Base-by-base conservation (phyloP, 1,284 basidiomycete species). In the Leccinum solheimii region DNA sequence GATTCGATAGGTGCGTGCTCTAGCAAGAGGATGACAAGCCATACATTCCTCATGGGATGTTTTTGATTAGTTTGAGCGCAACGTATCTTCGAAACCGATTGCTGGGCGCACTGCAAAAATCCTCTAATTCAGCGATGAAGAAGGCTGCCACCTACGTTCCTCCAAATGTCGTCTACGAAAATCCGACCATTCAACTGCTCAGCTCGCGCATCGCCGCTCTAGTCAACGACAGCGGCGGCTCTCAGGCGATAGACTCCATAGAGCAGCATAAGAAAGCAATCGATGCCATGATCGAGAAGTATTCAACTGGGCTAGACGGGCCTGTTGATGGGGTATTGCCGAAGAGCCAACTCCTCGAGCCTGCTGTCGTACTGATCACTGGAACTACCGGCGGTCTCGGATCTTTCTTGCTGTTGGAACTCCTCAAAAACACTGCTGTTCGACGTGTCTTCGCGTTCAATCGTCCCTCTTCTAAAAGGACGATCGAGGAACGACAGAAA, bases 381-480 rank as follows among this genome's bases (percentile, higher is more conserved):
- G 43, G 43, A 21, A 45, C 43, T 11, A 45, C 43, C 11, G 19
- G 43, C 6, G 43, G 19, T 45, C 43, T 45, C 1, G 43, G 19
- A 13, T 45, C 43, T 13, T 45, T 21, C 19, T 45, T 45, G 11
- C 43, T 45, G 5, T 45, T 19, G 11, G 43, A 45, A 0, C 43
- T 45, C 11, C 43, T 45, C 11, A 21, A 56, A 9, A 57, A 67
- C 9, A 16, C 58, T 6, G n/a, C 32, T 2, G 64, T 75, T 0
- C 36, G 36, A 16, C 58, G 48, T 21, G 58, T 76, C 2, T 76
- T 73, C 38, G 66, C 69, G 0, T 48, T 71, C 19, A 75, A 74
- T 56, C 61, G 70, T 10, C 56, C 61, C 11, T 60, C 59, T 30
- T 56, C 45, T 14, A 32, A 43, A 16, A 54, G 23, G 2, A n/a